phyloP scores from a whole-genome alignment of 352 stramenopile species.

The Pythium sp. region DNA sequence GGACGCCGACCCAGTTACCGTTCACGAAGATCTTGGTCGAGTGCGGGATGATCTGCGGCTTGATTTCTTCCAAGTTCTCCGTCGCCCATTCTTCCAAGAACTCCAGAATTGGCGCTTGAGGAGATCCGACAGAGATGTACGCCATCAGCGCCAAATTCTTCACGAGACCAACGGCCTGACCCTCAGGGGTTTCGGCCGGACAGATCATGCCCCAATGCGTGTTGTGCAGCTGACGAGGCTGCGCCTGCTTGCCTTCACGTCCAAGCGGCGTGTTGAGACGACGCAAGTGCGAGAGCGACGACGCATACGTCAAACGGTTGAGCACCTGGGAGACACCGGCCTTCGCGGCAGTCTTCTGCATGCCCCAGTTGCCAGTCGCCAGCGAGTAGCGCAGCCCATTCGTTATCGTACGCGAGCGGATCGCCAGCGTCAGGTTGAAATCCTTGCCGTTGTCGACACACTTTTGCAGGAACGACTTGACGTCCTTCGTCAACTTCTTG shows the following conservation, averaged over 20 bases:
- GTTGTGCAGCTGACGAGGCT: conserved; percentile 99
- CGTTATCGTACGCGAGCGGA: conserved; percentile 98
- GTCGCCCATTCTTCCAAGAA: conserved; percentile 99
- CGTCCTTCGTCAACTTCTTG: conserved; percentile 98
- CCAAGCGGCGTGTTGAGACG: conserved; percentile 99
- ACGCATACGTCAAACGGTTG: conserved; percentile 99
- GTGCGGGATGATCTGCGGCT: conserved; percentile 95
- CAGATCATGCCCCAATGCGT: conserved; percentile 99
- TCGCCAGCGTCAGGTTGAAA: conserved; percentile 97
- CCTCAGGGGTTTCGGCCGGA: conserved; percentile 94
- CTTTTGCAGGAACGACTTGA: conserved; percentile 93
- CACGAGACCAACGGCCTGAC: conserved; percentile 93
- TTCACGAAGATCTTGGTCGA: conserved; percentile 99
- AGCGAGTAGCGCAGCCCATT: conserved; percentile 98
- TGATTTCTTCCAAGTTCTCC: conserved; percentile 97
- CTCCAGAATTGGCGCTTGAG: conserved; percentile 95
- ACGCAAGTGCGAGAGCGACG: conserved; percentile 97
- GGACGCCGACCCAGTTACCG: conserved; percentile 98
- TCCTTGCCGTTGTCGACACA: conserved; percentile 91
- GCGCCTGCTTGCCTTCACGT: conserved; percentile 98
- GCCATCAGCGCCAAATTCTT: conserved; percentile 99
- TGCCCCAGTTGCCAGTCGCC: conserved; percentile 99
- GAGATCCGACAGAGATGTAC: conserved; percentile 95
- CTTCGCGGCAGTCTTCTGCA: conserved; percentile 93
- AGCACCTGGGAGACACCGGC: conserved; percentile 99